phyloP scores from a whole-genome alignment of 2,329 filamentous ascomycete genomes.

The Coleophoma eucalyptorum region DNA sequence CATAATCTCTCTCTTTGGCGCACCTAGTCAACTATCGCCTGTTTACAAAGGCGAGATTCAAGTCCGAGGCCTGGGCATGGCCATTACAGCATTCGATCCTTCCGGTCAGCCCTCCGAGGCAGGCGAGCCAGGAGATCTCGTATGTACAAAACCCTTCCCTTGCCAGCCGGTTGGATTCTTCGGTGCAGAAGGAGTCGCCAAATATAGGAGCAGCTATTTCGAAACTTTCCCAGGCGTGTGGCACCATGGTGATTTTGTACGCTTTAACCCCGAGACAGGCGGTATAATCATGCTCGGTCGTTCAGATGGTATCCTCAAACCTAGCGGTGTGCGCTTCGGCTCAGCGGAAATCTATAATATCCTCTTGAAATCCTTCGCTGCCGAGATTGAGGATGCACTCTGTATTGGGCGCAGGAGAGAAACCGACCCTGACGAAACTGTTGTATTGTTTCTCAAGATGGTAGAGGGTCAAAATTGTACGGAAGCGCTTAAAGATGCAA shows the following conservation, averaged over 20 bases:
- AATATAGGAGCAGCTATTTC: constrained; percentile 85
- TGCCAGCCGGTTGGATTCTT: constrained; percentile 91
- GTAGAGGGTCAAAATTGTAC: constrained; percentile 41
- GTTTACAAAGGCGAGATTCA: constrained; percentile 74
- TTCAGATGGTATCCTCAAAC: constrained; percentile 90
- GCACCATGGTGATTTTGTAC: constrained; percentile 94
- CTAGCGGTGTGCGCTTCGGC: constrained; percentile 85
- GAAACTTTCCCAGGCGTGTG: constrained; percentile 74
- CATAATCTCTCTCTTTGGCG: constrained; percentile 92
- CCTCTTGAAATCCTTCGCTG: constrained; percentile 76
- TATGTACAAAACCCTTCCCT: constrained; percentile 83
- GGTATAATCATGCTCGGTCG: constrained; percentile 88
- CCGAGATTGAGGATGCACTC: constrained; percentile 77
- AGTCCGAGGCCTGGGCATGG: constrained; percentile 75
- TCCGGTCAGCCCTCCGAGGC: constrained; percentile 31
- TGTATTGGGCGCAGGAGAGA: constrained; percentile 74
- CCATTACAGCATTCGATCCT: constrained; percentile 59
- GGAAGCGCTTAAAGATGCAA: constrained; percentile 54
- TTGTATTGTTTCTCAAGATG: constrained; percentile 88
- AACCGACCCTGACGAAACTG: constrained; percentile 23
- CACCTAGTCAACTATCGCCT: constrained; percentile 72
- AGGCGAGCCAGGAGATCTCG: constrained; percentile 79
- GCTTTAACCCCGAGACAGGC: constrained; percentile 64
- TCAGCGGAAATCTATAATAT: constrained; percentile 96
- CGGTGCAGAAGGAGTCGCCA: constrained; percentile 65